phyloP scores from a whole-genome alignment of 2,329 filamentous ascomycete species.

The Zymoseptoria pseudotritici region DNA sequence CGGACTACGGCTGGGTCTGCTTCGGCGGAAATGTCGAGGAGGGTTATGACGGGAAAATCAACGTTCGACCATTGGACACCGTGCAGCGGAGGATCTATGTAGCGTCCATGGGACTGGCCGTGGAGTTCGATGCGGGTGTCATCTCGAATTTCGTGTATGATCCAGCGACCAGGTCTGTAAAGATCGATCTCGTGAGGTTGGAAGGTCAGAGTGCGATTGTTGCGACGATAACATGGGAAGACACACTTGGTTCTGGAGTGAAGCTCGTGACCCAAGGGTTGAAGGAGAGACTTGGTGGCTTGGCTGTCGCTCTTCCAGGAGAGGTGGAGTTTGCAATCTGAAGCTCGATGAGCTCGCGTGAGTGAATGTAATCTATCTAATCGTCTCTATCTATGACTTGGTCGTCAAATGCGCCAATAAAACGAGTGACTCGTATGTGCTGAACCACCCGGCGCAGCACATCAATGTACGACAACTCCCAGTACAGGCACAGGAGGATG shows the following conservation, averaged over 20 bases:
- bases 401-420: not conserved
- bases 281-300: not conserved
- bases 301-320: not conserved
- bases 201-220: not conserved
- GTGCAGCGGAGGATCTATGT: constrained; percentile 45
- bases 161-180: constrained; percentile 21
- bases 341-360: not conserved
- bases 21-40: constrained; percentile 41
- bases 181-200: constrained; percentile 4
- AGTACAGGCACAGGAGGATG: not conserved
- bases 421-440: not conserved
- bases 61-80: constrained; percentile 41
- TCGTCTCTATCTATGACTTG: not conserved
- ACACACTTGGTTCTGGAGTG: constrained; percentile 1
- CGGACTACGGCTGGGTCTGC: constrained; percentile 40
- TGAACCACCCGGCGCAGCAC: not conserved
- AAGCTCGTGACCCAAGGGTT: not conserved
- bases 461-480: not conserved
- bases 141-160: constrained; percentile 36
- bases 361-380: not conserved
- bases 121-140: constrained; percentile 39
- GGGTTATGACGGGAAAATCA: constrained; percentile 13
- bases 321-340: not conserved
- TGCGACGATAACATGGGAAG: constrained; percentile 2
- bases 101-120: constrained; percentile 37